Conservation (phyloP, 768 basidiomycete genomes). For the button mushroom (Agaricus bisporus) region DNA sequence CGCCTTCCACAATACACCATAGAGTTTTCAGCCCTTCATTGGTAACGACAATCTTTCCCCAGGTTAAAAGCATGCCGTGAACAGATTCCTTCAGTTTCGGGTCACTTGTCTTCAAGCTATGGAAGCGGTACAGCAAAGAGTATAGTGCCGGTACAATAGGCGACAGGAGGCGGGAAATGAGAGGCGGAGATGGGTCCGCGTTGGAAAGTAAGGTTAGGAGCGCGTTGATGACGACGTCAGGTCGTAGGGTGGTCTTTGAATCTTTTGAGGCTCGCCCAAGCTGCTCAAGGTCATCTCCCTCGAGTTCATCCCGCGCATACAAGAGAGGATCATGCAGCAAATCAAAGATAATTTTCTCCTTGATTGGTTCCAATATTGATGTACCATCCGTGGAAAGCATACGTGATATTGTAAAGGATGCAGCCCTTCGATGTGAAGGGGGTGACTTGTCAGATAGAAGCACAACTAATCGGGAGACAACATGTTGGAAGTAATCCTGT, state of each 20-base stretch:
- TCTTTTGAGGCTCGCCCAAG: background rate
- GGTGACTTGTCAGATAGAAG: conserved; percentile 40
- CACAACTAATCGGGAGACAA: conserved; percentile 50
- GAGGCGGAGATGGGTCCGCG: conserved; percentile 69
- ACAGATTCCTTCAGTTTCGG: conserved; percentile 56
- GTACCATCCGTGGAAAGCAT: conserved; percentile 40
- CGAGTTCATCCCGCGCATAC: background rate
- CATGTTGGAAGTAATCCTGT: conserved; percentile 56
- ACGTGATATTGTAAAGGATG: conserved; percentile 63
- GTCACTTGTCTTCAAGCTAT: conserved; percentile 52
- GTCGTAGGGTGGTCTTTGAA: conserved; percentile 15
- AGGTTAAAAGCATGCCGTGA: conserved; percentile 57
- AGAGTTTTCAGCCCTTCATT: conserved; percentile 49
- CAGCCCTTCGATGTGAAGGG: conserved; percentile 47
- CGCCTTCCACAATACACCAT: conserved; percentile 50
- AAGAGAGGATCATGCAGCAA: conserved; percentile 52
- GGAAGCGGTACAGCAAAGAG: conserved; percentile 50
- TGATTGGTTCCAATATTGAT: conserved; percentile 20
- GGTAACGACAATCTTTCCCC: conserved; percentile 62
- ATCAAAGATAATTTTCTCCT: conserved; percentile 34
- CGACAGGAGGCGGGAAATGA: conserved; percentile 58
- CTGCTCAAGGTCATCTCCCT: background rate
- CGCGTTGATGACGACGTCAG: conserved; percentile 39
- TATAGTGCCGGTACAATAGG: conserved; percentile 68
- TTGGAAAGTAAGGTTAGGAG: conserved; percentile 60